Conservation (phyloP, 83 land plant genomes). For the Picea abies region DNA sequence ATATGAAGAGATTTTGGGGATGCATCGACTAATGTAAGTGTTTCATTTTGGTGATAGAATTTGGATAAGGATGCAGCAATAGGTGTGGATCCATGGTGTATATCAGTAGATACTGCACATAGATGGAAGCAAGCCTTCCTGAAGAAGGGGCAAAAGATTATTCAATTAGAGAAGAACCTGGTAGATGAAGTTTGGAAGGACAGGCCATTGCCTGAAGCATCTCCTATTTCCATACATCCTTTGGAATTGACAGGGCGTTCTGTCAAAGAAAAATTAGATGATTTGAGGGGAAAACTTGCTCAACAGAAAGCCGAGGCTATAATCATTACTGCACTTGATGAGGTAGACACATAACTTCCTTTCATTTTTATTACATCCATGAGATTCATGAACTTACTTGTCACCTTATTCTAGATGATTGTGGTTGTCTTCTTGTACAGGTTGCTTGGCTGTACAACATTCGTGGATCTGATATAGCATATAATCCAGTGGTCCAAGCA, state of each 20-base stretch:
- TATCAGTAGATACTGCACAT: slow-evolving; percentile 86
- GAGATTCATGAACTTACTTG: background rate
- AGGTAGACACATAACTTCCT: slow-evolving; percentile 38
- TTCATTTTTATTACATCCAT: background rate
- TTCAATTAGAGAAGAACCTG: slow-evolving; percentile 67
- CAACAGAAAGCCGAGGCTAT: slow-evolving; percentile 79
- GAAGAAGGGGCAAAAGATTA: slow-evolving; percentile 62
- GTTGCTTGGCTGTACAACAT: slow-evolving; percentile 97
- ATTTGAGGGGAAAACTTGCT: slow-evolving; percentile 68
- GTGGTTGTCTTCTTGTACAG: slow-evolving; percentile 34
- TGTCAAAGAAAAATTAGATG: slow-evolving; percentile 73
- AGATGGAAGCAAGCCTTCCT: slow-evolving; percentile 79
- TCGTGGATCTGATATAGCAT: slow-evolving; percentile 89
- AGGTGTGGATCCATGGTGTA: slow-evolving; percentile 92
- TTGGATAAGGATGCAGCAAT: slow-evolving; percentile 68
- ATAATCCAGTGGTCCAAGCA: slow-evolving; percentile 92
- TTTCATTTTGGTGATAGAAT: slow-evolving; percentile 53
- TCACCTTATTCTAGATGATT: background rate
- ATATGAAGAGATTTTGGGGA: background rate
- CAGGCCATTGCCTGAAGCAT: slow-evolving; percentile 58
- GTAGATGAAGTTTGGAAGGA: slow-evolving; percentile 89
- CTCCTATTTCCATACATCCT: slow-evolving; percentile 71
- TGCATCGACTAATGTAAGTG: background rate
- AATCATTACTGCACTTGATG: slow-evolving; percentile 85
- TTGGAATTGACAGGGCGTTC: slow-evolving; percentile 82